Evolutionary conservation across 2,329 filamentous ascomycete species (phyloP).

Genomic region (Aspergillus arachidicola): DNA sequence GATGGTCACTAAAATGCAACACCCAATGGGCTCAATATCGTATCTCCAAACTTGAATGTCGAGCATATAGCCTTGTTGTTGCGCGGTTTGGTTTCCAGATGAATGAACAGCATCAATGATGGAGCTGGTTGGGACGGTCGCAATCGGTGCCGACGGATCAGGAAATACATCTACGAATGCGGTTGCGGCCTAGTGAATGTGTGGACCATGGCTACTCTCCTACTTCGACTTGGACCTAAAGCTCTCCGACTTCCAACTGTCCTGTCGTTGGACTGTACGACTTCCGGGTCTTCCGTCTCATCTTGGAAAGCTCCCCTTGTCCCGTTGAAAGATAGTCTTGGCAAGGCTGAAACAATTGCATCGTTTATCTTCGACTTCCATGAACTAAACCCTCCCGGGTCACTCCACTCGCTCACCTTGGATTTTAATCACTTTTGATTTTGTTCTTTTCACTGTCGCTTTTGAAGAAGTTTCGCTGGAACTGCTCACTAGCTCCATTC

Average conservation of each 20-base stretch:
- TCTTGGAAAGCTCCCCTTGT: neutral
- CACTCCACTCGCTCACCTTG: neutral
- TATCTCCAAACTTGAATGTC: neutral
- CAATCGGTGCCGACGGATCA: constrained; percentile 18
- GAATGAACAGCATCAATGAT: neutral
- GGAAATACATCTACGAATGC: constrained; percentile 21
- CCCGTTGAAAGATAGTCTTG: constrained; percentile 11
- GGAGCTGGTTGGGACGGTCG: constrained; percentile 19
- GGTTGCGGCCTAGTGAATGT: constrained; percentile 12
- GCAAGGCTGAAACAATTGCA: constrained; percentile 13
- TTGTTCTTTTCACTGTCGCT: neutral
- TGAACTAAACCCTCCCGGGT: neutral
- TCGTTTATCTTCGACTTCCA: neutral
- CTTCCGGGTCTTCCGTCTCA: constrained; percentile 1
- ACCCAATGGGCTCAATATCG: neutral
- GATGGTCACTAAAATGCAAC: constrained; percentile 8
- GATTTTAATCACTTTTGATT: neutral
- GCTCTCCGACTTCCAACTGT: neutral
- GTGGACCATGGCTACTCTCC: constrained; percentile 2
- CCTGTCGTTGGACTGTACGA: neutral
- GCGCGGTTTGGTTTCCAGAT: constrained; percentile 7
- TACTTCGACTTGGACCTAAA: neutral
- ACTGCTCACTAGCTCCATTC: neutral
- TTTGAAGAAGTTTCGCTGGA: neutral
- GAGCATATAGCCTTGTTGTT: constrained; percentile 11